phyloP scores from a whole-genome alignment of 2,329 filamentous ascomycete genomes.

The Ophiostoma ulmi region DNA sequence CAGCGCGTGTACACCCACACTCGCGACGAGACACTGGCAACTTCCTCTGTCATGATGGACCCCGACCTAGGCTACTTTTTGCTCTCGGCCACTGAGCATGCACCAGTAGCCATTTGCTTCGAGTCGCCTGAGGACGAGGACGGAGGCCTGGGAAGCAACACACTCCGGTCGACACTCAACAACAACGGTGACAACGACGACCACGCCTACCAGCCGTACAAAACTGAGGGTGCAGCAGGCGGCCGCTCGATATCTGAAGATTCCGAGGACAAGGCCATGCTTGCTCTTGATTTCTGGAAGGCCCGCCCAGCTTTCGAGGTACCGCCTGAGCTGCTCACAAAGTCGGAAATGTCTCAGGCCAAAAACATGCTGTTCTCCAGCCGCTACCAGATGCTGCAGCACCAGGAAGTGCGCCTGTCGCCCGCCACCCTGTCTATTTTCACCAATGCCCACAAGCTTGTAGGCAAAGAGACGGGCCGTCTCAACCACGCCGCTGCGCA shows the following conservation, averaged over 20 bases:
- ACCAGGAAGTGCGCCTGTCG: conserved; percentile 64
- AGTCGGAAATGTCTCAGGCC: conserved; percentile 41
- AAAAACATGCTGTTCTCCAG: conserved; percentile 50
- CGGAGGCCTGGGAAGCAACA: conserved; percentile 36
- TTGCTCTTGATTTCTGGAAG: conserved; percentile 49
- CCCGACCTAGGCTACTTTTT: conserved; percentile 61
- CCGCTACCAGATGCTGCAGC: conserved; percentile 54
- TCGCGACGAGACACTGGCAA: conserved; percentile 47
- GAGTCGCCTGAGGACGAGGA: conserved; percentile 52
- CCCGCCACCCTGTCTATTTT: conserved; percentile 66
- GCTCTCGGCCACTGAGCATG: conserved; percentile 54
- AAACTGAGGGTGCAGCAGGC: neutral
- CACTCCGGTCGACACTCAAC: conserved; percentile 30
- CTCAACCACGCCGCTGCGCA: conserved; percentile 67
- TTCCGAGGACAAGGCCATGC: conserved; percentile 39
- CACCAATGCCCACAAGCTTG: conserved; percentile 65
- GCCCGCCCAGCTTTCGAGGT: conserved; percentile 35
- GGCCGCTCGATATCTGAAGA: conserved; percentile 33
- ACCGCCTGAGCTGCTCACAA: conserved; percentile 26
- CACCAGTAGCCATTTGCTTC: conserved; percentile 55
- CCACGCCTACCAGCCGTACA: conserved; percentile 29
- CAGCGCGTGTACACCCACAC: conserved; percentile 55
- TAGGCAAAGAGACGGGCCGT: conserved; percentile 63
- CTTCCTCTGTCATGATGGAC: conserved; percentile 51
- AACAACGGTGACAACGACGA: conserved; percentile 4